These are phyloP conservation scores for Cubamyces lactineus DNA, from an alignment of 768 basidiomycete species.

Conservation along the genomic window DNA sequence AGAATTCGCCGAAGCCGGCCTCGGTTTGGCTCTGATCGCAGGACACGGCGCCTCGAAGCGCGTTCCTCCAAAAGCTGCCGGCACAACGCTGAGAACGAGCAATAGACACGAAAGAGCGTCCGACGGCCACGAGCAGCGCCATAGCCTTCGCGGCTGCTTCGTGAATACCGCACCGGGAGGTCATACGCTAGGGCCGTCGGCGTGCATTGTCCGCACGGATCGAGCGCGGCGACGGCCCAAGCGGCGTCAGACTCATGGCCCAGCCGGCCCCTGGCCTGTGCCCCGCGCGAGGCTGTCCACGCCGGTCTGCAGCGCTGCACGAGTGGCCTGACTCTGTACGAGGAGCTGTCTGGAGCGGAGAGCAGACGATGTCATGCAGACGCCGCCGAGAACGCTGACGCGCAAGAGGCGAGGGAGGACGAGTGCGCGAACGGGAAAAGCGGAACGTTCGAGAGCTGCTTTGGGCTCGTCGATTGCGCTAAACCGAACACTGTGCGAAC, in stretches of 20 bases:
- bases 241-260: background rate
- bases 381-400: slow-evolving; percentile 1
- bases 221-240: background rate
- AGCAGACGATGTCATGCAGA: background rate
- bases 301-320: background rate
- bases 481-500: background rate
- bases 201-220: slow-evolving; percentile 4
- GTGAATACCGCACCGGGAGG: background rate
- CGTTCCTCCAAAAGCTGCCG: no score
- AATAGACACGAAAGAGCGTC: background rate
- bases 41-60: background rate
- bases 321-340: background rate
- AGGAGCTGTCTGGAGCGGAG: background rate
- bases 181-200: slow-evolving; percentile 6
- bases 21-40: background rate
- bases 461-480: background rate
- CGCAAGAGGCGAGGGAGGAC: background rate
- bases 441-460: background rate
- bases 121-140: background rate
- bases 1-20: slow-evolving; percentile 9
- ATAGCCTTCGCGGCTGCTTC: background rate
- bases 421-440: background rate
- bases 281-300: background rate
- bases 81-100: background rate
- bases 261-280: background rate